Conservation (phyloP, 2,329 filamentous ascomycete genomes). For the Dryadomyces sulphureus region DNA sequence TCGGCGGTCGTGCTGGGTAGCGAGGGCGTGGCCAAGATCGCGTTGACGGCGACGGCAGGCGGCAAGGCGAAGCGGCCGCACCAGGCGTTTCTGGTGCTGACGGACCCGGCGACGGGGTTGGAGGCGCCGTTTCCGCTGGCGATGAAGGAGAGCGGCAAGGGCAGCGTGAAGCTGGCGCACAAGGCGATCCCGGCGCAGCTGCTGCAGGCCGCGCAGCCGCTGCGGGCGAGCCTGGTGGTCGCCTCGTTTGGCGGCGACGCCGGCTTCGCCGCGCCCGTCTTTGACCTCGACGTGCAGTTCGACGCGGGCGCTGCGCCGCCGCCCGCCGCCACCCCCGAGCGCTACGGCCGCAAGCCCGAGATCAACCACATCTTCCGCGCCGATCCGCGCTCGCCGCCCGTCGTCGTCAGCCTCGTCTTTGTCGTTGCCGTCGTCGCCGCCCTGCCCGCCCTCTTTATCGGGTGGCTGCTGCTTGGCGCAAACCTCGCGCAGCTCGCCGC, state of each 20-base stretch:
- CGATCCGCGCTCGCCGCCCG: slow-evolving; percentile 67
- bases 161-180: slow-evolving; percentile 69
- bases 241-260: slow-evolving; percentile 69
- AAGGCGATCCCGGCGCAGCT: slow-evolving; percentile 83
- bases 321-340: slow-evolving; percentile 48
- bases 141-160: slow-evolving; percentile 80
- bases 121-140: slow-evolving; percentile 77
- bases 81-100: slow-evolving; percentile 80
- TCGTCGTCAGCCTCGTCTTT: slow-evolving; percentile 67
- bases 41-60: slow-evolving; percentile 67
- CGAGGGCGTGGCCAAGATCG: slow-evolving; percentile 64
- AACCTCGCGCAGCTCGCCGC: slow-evolving; percentile 67
- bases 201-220: slow-evolving; percentile 47
- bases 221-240: slow-evolving; percentile 70
- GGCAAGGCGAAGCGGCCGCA: slow-evolving; percentile 73
- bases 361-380: slow-evolving; percentile 83
- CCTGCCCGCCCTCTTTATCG: slow-evolving; percentile 56
- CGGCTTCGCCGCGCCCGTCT: slow-evolving; percentile 53
- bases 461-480: slow-evolving; percentile 70
- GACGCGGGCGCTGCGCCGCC: slow-evolving; percentile 47
- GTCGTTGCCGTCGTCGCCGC: slow-evolving; percentile 56
- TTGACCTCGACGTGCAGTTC: slow-evolving; percentile 53
- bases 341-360: slow-evolving; percentile 71
- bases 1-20: slow-evolving; percentile 50
- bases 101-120: slow-evolving; percentile 58